A percentile compares a stretch with the other conserved stretches of the same genome.
These are phyloP conservation scores for Suillus occidentalis DNA, from an alignment of 768 basidiomycete species.

Conservation along the genomic window DNA sequence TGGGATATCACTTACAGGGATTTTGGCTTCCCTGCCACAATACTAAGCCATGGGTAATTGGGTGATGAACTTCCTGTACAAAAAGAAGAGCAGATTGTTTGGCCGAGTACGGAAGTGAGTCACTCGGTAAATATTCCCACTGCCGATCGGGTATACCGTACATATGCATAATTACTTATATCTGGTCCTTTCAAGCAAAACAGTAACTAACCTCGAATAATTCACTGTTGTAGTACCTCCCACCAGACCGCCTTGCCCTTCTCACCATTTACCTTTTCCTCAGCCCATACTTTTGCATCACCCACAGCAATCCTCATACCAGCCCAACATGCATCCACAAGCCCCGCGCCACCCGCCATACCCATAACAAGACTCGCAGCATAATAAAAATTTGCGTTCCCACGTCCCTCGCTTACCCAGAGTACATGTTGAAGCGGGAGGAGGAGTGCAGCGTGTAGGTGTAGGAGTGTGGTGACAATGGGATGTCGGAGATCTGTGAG, in stretches of 20 bases:
- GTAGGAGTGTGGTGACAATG: constrained; percentile 77
- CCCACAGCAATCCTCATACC: constrained; percentile 78
- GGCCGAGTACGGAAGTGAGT: neutral
- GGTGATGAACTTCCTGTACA: too few species aligned
- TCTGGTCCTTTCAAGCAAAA: neutral
- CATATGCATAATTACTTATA: neutral
- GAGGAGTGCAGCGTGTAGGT: constrained; percentile 80
- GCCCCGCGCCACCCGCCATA: constrained; percentile 78
- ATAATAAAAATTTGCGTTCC: constrained; percentile 98
- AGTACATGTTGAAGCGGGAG: constrained; percentile 90
- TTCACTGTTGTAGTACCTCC: constrained; percentile 28
- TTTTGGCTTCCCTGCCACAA: too few species aligned
- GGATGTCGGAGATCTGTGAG: constrained; percentile 78
- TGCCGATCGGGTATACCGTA: neutral
- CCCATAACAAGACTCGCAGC: constrained; percentile 94
- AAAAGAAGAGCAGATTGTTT: neutral
- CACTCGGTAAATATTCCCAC: neutral
- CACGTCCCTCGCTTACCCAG: constrained; percentile 90
- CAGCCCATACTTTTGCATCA: constrained; percentile 42
- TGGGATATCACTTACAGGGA: too few species aligned
- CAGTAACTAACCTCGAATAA: neutral
- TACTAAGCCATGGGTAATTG: too few species aligned
- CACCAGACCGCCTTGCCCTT: constrained; percentile 20
- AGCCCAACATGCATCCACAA: constrained; percentile 82
- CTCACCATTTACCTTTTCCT: constrained; percentile 37